Percentiles rank a stretch among this genome's conserved stretches.
Conservation (phyloP, 2,329 filamentous ascomycete genomes). For the Hymenoscyphus infarciens region DNA sequence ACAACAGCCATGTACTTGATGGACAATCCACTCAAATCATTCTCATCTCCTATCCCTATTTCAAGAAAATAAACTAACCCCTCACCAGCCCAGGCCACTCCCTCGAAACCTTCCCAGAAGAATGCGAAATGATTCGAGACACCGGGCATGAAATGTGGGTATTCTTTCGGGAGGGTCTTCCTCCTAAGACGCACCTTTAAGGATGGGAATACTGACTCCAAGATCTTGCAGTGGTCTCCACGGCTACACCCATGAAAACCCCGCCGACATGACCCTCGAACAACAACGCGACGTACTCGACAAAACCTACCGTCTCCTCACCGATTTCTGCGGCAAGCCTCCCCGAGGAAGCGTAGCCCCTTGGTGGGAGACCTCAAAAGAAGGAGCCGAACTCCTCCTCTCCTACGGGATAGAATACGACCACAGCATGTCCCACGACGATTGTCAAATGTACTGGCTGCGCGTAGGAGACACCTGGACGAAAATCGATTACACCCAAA, state of each 20-base stretch:
- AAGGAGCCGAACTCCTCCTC: slow-evolving; percentile 62
- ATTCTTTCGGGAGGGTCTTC: too few relatives aligned
- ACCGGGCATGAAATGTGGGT: slow-evolving; percentile 54
- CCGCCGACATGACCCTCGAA: slow-evolving; percentile 65
- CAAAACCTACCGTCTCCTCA: slow-evolving; percentile 69
- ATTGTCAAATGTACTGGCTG: slow-evolving; percentile 62
- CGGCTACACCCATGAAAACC: slow-evolving; percentile 73
- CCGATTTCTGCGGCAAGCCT: slow-evolving; percentile 67
- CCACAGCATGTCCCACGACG: slow-evolving; percentile 63
- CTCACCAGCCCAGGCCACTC: slow-evolving; percentile 54
- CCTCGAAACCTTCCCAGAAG: slow-evolving; percentile 63
- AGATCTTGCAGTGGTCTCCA: slow-evolving; percentile 49
- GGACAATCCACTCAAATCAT: background rate
- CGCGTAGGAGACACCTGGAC: slow-evolving; percentile 63
- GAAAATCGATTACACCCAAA: slow-evolving; percentile 63
- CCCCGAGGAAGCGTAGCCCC: slow-evolving; percentile 70
- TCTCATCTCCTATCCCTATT: background rate
- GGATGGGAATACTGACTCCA: too few relatives aligned
- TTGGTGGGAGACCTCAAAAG: slow-evolving; percentile 70
- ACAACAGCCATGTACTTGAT: too few relatives aligned
- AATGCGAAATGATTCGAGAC: slow-evolving; percentile 59
- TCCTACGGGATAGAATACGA: slow-evolving; percentile 69
- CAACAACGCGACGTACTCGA: slow-evolving; percentile 73
- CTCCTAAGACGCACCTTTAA: too few relatives aligned
- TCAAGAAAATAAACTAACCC: background rate